Evolutionary conservation across 345 rosid species (phyloP).

Genomic region (Carallia brachiata): DNA sequence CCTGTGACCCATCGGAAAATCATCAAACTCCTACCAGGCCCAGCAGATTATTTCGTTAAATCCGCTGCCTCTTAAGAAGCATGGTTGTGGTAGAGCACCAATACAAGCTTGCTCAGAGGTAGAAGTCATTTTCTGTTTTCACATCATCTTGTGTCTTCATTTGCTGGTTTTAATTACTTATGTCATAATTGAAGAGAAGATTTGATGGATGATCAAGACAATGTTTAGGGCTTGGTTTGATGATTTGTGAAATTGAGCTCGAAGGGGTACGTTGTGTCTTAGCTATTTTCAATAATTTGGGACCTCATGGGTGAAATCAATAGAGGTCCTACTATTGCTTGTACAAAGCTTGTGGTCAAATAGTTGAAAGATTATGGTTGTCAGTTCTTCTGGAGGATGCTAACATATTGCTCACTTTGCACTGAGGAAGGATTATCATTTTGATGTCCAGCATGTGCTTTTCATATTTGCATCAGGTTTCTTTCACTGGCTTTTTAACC

Average conservation of each 20-base stretch:
- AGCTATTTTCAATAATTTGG: too few species aligned
- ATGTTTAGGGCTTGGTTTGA: too few species aligned
- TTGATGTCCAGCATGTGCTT: neutral
- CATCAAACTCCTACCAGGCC: slow-evolving; percentile 76
- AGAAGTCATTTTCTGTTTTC: slow-evolving; percentile 16
- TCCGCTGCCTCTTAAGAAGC: slow-evolving; percentile 93
- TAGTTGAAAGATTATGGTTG: too few species aligned
- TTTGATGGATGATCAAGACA: neutral
- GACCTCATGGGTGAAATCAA: too few species aligned
- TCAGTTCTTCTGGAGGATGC: too few species aligned
- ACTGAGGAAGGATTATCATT: neutral
- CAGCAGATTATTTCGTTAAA: slow-evolving; percentile 90
- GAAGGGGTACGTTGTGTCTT: too few species aligned
- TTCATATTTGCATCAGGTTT: neutral
- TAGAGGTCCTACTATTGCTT: too few species aligned
- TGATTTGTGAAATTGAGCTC: too few species aligned
- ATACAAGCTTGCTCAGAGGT: slow-evolving; percentile 97
- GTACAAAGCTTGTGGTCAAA: too few species aligned
- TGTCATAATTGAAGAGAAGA: neutral
- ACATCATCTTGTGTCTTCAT: neutral
- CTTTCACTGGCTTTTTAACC: neutral
- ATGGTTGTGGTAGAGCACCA: slow-evolving; percentile 95
- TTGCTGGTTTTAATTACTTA: neutral
- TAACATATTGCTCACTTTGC: neutral
- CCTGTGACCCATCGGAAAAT: slow-evolving; percentile 61